Conservation (phyloP, 2,329 filamentous ascomycete species). For the Ophiostoma pallidulum region DNA sequence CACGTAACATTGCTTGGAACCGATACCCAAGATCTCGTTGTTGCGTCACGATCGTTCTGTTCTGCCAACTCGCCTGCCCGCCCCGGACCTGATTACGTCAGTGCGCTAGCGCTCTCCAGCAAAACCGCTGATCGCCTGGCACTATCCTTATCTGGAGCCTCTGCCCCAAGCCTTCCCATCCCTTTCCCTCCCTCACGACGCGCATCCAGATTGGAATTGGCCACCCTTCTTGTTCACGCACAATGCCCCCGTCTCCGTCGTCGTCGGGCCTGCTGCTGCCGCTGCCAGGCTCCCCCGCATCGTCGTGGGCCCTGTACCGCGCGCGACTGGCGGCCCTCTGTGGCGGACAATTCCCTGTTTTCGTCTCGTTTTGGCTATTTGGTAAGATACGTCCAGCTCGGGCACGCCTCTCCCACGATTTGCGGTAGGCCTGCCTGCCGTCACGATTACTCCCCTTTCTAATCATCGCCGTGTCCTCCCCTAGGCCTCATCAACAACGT, state of each 20-base stretch:
- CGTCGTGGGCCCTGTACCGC: constrained; percentile 66
- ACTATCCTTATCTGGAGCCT: constrained; percentile 12
- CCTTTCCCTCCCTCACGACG: neutral
- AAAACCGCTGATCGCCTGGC: constrained; percentile 12
- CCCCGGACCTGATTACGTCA: constrained; percentile 1
- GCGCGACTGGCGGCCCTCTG: constrained; percentile 56
- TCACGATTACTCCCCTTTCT: neutral
- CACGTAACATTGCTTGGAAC: too few relatives aligned
- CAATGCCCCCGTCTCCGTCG: constrained; percentile 28
- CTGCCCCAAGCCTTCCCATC: neutral
- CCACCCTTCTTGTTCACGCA: neutral
- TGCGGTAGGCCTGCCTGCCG: too few relatives aligned
- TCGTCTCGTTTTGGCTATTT: constrained; percentile 85
- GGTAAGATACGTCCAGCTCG: too few relatives aligned
- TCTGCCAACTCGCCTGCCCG: too few relatives aligned
- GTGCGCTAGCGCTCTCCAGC: neutral
- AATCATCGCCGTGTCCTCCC: neutral
- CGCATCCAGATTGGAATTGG: too few relatives aligned
- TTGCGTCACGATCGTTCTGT: too few relatives aligned
- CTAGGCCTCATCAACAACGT: constrained; percentile 90
- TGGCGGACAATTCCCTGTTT: constrained; percentile 56
- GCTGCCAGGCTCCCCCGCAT: constrained; percentile 47
- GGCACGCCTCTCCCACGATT: too few relatives aligned
- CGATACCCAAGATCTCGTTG: too few relatives aligned
- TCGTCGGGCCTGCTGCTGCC: constrained; percentile 39